Evolutionary conservation across 2,329 filamentous ascomycete species (phyloP).

Genomic region (Pseudonectria buxi): DNA sequence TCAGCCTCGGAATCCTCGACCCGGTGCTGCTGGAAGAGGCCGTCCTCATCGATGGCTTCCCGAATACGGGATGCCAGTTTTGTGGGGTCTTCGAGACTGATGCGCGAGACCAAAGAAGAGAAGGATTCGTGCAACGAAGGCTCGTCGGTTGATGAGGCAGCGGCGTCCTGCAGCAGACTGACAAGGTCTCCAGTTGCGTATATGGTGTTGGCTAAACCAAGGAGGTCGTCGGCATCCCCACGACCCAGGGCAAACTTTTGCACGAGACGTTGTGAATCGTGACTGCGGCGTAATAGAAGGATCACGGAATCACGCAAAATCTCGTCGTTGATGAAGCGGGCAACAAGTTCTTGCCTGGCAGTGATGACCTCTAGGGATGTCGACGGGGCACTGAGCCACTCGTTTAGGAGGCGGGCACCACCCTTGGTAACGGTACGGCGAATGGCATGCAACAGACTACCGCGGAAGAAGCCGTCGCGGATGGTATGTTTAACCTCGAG

Average conservation of each 20-base stretch:
- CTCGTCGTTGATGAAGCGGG: constrained; percentile 60
- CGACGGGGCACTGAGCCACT: constrained; percentile 84
- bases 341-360: constrained; percentile 72
- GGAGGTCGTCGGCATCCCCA: constrained; percentile 85
- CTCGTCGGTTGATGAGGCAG: constrained; percentile 6
- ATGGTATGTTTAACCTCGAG: constrained; percentile 86
- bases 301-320: constrained; percentile 64
- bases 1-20: constrained; percentile 65
- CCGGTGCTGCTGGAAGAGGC: constrained; percentile 72
- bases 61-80: constrained; percentile 65
- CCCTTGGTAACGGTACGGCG: constrained; percentile 87
- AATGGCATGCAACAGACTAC: constrained; percentile 85
- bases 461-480: constrained; percentile 68
- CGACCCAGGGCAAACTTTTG: constrained; percentile 91
- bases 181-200: constrained; percentile 63
- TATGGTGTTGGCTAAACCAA: constrained; percentile 78
- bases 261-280: constrained; percentile 82
- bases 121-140: constrained; percentile 29
- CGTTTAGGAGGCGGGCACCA: constrained; percentile 74
- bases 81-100: constrained; percentile 60
- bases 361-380: constrained; percentile 78
- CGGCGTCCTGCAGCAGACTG: constrained; percentile 32
- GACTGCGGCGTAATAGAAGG: constrained; percentile 62
- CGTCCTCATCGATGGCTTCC: constrained; percentile 85
- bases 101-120: constrained; percentile 43